Conservation (phyloP, 495 filamentous ascomycete species). For the Platismatia glauca region DNA sequence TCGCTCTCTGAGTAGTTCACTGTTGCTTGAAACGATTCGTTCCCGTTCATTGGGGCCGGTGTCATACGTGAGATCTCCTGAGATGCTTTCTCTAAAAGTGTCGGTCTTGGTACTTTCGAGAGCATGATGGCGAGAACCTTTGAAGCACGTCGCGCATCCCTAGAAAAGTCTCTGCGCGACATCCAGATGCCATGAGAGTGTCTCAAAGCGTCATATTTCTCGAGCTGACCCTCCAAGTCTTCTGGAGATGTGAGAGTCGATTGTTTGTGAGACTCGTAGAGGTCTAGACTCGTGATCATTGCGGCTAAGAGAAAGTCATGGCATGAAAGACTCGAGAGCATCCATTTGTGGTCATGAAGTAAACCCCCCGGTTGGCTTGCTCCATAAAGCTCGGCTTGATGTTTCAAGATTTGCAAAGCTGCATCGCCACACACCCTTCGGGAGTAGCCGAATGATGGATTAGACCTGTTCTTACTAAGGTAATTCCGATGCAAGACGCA, state of each 20-base stretch:
- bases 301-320: constrained; percentile 44
- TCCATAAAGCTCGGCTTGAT: constrained; percentile 31
- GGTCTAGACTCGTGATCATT: constrained; percentile 45
- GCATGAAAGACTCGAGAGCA: constrained; percentile 35
- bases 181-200: constrained; percentile 32
- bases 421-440: constrained; percentile 36
- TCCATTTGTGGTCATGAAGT: constrained; percentile 39
- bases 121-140: constrained; percentile 12
- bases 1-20: not conserved
- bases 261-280: constrained; percentile 22
- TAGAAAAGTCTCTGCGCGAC: constrained; percentile 5
- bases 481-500: constrained; percentile 38
- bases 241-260: constrained; percentile 5
- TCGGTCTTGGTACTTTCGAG: constrained; percentile 4
- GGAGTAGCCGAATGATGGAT: constrained; percentile 27
- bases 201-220: constrained; percentile 28
- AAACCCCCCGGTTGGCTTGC: constrained; percentile 33
- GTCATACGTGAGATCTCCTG: not conserved
- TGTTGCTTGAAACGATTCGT: not conserved
- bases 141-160: constrained; percentile 21
- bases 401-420: constrained; percentile 33
- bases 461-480: constrained; percentile 27
- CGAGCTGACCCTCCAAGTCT: constrained; percentile 12
- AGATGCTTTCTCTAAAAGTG: not conserved
- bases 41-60: not conserved